Evolutionary conservation across 2,329 filamentous ascomycete genomes (phyloP), one percentile per base, ranked within the genome.

Genomic region (Aspergillus spinulosporus): DNA sequence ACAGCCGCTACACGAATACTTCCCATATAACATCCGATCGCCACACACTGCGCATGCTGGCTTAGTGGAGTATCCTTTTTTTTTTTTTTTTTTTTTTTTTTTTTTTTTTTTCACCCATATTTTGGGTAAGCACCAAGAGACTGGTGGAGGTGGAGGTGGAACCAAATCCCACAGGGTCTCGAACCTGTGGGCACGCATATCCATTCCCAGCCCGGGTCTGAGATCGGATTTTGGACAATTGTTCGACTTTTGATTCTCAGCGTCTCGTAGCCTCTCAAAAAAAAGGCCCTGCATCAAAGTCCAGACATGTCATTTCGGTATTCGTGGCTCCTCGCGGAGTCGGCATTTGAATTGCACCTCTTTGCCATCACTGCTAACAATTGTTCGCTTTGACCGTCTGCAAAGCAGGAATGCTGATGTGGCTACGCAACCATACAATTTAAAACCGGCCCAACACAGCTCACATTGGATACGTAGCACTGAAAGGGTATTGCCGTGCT

Each of bases 171-270:
- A 11, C 37, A n/a, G 21, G n/a, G 11, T 45, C 40, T 52, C 14
- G 40, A 52, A 51, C 49, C 12, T 31, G 6, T 45, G 49, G 49
- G 37, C 32, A 26, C 21, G 32, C 50, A 36, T 11, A 52, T 46
- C 42, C 31, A 46, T 46, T 36, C 32, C 42, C 39, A 14, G 31
- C 50, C 46, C 21, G 21, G 40, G 3, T 21, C n/a, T 28, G n/a
- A 21, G 28, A 11, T 5, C n/a, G 21, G 40, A 15, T 9, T 14
- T 28, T 15, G 12, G 21, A 28, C 14, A 36, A 14, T 31, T 21
- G 11, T 46, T 46, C 5, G 44, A 34, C 28, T 46, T n/a, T 46
- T n/a, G n/a, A 5, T 31, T 34, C 28, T 46, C 42, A 5, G 42
- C n/a, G n/a, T 37, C 26, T 28, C 36, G 9, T n/a, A 11, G 26